These are phyloP conservation scores for Cladophialophora immunda DNA, from an alignment of 2,329 filamentous ascomycete genomes.

Conservation along the genomic window DNA sequence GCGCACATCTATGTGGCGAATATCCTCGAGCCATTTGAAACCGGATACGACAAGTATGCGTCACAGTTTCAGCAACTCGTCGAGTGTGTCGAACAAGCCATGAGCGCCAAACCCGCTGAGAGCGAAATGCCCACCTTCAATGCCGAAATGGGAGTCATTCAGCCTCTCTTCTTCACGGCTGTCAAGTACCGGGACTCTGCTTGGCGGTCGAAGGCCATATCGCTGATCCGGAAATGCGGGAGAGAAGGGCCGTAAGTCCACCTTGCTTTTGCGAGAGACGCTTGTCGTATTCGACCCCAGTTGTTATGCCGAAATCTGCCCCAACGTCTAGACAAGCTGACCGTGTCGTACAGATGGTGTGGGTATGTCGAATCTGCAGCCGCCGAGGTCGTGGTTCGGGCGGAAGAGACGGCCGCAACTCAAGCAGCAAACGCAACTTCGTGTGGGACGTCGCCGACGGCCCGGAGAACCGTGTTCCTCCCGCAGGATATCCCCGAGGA, in stretches of 20 bases:
- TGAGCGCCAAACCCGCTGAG: conserved; percentile 1
- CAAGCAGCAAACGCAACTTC: not conserved
- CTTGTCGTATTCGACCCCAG: not conserved
- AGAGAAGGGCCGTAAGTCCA: conserved; percentile 22
- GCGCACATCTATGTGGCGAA: conserved; percentile 21
- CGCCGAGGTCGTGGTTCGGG: conserved; percentile 4
- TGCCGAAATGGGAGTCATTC: conserved; percentile 19
- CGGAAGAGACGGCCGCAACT: conserved; percentile 10
- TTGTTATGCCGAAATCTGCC: not conserved
- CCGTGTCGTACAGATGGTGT: not conserved
- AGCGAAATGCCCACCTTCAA: conserved; percentile 13
- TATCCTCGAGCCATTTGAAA: conserved; percentile 11
- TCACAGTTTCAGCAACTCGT: conserved; percentile 21
- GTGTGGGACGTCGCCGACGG: not conserved
- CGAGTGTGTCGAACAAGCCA: conserved; percentile 11
- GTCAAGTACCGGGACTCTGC: conserved; percentile 15
- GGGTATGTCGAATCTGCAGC: conserved; percentile 8
- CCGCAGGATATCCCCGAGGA: conserved; percentile 5
- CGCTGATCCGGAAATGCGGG: conserved; percentile 12
- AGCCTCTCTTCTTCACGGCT: conserved; percentile 25
- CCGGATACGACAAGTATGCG: conserved; percentile 22
- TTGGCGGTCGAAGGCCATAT: conserved; percentile 23
- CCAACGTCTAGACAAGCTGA: not conserved
- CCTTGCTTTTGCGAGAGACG: not conserved
- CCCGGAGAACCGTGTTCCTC: not conserved